phyloP scores from a whole-genome alignment of 23 red algal genomes.

The Gracilaria caudata region DNA sequence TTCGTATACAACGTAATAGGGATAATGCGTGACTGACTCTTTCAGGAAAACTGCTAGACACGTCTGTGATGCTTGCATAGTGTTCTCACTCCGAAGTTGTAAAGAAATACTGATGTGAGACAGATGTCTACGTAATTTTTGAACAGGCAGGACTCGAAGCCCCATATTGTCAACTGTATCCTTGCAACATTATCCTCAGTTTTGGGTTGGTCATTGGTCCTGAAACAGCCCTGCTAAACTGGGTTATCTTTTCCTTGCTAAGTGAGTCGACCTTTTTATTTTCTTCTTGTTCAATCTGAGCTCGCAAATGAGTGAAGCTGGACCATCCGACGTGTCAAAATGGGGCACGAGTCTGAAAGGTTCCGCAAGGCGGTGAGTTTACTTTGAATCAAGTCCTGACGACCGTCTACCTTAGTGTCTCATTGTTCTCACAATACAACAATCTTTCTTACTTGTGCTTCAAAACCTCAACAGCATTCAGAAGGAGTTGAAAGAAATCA shows the following conservation, averaged over 20 bases:
- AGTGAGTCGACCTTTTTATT: too few species aligned
- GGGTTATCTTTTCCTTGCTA: not conserved
- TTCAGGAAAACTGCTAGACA: too few species aligned
- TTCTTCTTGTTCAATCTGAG: not conserved
- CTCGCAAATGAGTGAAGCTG: conserved; percentile 39
- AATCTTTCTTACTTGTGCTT: not conserved
- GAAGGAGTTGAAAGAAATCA: conserved; percentile 87
- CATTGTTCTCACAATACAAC: not conserved
- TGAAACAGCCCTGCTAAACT: not conserved
- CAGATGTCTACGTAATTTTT: too few species aligned
- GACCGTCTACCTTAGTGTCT: not conserved
- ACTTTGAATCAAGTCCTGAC: not conserved
- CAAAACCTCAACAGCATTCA: conserved; percentile 63
- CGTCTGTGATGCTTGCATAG: too few species aligned
- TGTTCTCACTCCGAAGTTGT: not conserved
- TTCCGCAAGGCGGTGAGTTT: conserved; percentile 49
- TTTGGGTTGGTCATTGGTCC: too few species aligned
- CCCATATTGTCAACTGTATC: too few species aligned
- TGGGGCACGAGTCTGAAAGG: conserved; percentile 64
- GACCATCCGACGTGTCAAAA: conserved; percentile 38
- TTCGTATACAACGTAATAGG: too few species aligned
- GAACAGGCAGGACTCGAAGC: too few species aligned
- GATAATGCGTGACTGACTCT: too few species aligned
- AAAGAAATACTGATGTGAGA: too few species aligned
- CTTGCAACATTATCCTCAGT: too few species aligned